phyloP scores from a whole-genome alignment of 2,329 filamentous ascomycete species.

The Periglandula ipomoeae region DNA sequence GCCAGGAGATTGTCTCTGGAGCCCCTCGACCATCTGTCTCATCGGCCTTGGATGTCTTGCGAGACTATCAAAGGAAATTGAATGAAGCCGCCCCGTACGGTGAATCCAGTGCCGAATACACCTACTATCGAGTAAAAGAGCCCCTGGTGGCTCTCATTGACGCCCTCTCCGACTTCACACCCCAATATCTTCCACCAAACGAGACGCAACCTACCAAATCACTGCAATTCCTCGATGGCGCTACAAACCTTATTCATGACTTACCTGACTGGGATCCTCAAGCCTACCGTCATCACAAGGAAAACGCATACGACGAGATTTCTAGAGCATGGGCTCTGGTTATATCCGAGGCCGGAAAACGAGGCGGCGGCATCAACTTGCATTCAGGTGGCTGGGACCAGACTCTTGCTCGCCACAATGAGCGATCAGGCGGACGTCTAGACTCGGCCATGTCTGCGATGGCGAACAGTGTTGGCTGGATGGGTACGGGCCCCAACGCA shows the following conservation, averaged over 20 bases:
- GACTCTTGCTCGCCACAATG: slow-evolving; percentile 76
- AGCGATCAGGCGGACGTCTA: slow-evolving; percentile 74
- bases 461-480: slow-evolving; percentile 68
- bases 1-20: slow-evolving; percentile 70
- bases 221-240: slow-evolving; percentile 79
- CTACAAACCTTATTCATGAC: slow-evolving; percentile 80
- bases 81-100: slow-evolving; percentile 78
- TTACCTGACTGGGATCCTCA: slow-evolving; percentile 87
- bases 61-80: slow-evolving; percentile 71
- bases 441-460: slow-evolving; percentile 72
- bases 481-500: slow-evolving; percentile 37
- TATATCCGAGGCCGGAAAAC: slow-evolving; percentile 82
- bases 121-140: slow-evolving; percentile 85
- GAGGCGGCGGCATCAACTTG: slow-evolving; percentile 80
- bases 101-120: slow-evolving; percentile 79
- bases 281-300: slow-evolving; percentile 84
- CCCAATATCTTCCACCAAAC: slow-evolving; percentile 86
- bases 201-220: slow-evolving; percentile 78
- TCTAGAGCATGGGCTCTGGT: slow-evolving; percentile 88
- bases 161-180: slow-evolving; percentile 86
- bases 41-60: slow-evolving; percentile 70
- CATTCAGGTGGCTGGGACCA: slow-evolving; percentile 92
- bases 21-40: slow-evolving; percentile 81
- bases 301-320: slow-evolving; percentile 93
- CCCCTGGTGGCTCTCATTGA: slow-evolving; percentile 74